Percentiles rank a stretch among this genome's conserved stretches.
phyloP scores from a whole-genome alignment of 164 flowering plant species.

The Chimonanthus praecox region DNA sequence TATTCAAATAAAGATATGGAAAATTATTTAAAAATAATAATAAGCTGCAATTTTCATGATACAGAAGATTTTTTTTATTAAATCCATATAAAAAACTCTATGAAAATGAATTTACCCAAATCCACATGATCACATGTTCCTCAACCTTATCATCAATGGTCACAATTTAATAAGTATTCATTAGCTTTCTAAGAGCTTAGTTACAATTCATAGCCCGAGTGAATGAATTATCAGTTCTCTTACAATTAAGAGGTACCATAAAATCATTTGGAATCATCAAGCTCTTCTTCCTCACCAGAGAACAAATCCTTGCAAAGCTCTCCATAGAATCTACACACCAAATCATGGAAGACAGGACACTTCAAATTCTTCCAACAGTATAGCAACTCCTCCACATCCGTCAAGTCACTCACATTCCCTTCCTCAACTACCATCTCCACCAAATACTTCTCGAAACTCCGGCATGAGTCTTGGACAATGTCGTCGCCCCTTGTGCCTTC shows the following conservation, averaged over 20 bases:
- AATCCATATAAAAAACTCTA: no score
- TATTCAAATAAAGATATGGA: no score
- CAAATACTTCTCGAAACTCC: conserved; percentile 83
- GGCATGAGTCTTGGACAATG: conserved; percentile 67
- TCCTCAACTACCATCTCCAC: conserved; percentile 81
- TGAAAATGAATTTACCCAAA: no score
- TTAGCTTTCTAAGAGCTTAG: not conserved
- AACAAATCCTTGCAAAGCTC: conserved; percentile 90
- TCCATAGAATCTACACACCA: conserved; percentile 82
- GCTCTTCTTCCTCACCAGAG: conserved; percentile 22
- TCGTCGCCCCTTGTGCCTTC: conserved; percentile 7
- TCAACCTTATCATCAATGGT: not conserved
- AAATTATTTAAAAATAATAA: no score
- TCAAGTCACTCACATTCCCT: conserved; percentile 59
- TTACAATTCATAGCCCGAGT: not conserved
- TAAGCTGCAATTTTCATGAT: no score
- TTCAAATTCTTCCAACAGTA: conserved; percentile 74
- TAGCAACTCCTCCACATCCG: conserved; percentile 80
- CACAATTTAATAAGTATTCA: not conserved
- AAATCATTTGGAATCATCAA: not conserved
- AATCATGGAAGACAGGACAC: conserved; percentile 62
- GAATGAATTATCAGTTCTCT: no score
- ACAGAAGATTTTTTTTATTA: no score
- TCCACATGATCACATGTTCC: not conserved
- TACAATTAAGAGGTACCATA: not conserved